Percentiles rank a stretch among this genome's conserved stretches.
Conservation (phyloP, 176 grass and related monocot genomes). For the Zoysia pacifica region DNA sequence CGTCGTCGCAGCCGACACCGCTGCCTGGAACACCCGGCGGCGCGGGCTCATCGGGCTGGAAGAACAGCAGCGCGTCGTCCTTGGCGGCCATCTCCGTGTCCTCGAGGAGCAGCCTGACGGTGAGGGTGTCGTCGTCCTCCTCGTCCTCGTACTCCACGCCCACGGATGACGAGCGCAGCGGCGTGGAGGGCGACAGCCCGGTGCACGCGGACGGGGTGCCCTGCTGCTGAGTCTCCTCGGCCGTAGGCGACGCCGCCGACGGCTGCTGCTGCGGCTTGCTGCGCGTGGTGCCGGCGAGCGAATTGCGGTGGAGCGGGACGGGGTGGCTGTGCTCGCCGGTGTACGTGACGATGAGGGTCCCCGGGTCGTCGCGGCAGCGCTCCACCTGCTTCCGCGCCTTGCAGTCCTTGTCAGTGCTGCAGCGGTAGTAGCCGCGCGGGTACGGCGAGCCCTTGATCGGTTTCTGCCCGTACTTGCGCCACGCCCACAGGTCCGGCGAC, state of each 20-base stretch:
- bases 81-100: slow-evolving; percentile 46
- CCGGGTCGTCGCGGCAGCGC: slow-evolving; percentile 61
- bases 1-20: not conserved
- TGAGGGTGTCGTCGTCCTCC: slow-evolving; percentile 38
- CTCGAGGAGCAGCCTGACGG: slow-evolving; percentile 21
- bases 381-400: slow-evolving; percentile 78
- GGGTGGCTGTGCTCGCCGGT: slow-evolving; percentile 79
- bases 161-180: slow-evolving; percentile 24
- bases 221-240: not conserved
- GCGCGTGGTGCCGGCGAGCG: slow-evolving; percentile 76
- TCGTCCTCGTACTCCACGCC: slow-evolving; percentile 46
- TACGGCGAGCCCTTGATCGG: slow-evolving; percentile 93
- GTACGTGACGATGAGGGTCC: slow-evolving; percentile 65
- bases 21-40: not conserved
- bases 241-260: not conserved
- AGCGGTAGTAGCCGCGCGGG: slow-evolving; percentile 85
- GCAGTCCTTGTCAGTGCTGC: slow-evolving; percentile 78
- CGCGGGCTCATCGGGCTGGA: not conserved
- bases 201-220: not conserved
- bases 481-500: slow-evolving; percentile 77
- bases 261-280: slow-evolving; percentile 9
- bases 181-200: slow-evolving; percentile 21
- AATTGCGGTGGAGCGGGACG: slow-evolving; percentile 67
- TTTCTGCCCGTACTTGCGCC: slow-evolving; percentile 98
- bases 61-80: slow-evolving; percentile 36